Conservation (phyloP, 2,329 filamentous ascomycete species). For the Alternaria tenuissima region DNA sequence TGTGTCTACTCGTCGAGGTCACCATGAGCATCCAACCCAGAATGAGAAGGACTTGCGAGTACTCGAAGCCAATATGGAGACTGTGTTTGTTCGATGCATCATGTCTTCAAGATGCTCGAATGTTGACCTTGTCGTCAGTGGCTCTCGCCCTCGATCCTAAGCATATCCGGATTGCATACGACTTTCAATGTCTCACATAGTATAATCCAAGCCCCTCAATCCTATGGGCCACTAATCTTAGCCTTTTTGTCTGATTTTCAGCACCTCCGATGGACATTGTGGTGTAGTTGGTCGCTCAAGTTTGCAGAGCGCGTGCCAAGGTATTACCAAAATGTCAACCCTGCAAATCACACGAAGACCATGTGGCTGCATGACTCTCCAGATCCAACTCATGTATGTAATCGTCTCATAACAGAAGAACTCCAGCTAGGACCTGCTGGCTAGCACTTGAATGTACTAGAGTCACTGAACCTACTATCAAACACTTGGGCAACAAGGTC, state of each 20-base stretch:
- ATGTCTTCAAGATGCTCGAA: background rate
- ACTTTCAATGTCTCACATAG: background rate
- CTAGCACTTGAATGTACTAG: no score
- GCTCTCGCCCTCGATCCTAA: background rate
- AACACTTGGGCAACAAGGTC: no score
- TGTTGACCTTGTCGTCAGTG: conserved; percentile 9
- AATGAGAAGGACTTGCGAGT: background rate
- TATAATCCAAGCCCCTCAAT: background rate
- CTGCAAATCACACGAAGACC: background rate
- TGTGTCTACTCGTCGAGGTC: conserved; percentile 4
- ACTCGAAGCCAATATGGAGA: background rate
- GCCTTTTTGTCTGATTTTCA: no score
- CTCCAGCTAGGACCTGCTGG: no score
- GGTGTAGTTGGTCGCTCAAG: background rate
- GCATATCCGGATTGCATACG: background rate
- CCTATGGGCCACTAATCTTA: no score
- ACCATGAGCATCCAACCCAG: background rate
- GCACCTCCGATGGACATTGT: background rate
- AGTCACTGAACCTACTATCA: no score
- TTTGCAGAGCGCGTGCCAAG: background rate
- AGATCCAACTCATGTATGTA: no score
- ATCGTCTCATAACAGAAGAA: no score
- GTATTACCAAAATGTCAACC: background rate
- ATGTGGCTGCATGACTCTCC: no score
- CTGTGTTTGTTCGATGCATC: conserved; percentile 13